phyloP scores from a whole-genome alignment of 179 eudicot species.

The Carnegiea gigantea region DNA sequence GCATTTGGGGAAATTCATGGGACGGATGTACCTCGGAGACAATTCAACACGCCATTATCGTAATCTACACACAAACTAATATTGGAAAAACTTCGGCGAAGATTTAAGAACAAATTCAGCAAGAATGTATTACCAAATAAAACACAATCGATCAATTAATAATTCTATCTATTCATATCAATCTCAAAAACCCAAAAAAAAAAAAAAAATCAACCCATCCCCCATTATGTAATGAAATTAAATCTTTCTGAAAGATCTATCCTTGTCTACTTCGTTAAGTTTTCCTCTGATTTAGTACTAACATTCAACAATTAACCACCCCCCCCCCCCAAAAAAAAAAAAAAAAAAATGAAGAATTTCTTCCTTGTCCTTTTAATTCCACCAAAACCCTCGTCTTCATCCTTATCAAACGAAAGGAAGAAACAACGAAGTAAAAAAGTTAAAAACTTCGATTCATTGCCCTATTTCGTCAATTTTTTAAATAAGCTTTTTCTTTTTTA shows the following conservation, averaged over 20 bases:
- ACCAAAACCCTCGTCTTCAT: conserved; percentile 5
- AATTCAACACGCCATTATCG: no score
- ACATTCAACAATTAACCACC: neutral
- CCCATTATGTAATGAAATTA: neutral
- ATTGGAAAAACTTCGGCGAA: neutral
- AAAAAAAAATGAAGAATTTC: neutral
- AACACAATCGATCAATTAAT: neutral
- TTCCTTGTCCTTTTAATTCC: neutral
- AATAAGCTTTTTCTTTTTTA: neutral
- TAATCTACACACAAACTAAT: no score
- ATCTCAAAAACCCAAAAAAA: neutral
- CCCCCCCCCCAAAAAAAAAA: neutral
- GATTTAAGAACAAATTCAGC: neutral
- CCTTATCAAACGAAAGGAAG: neutral
- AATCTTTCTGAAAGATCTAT: neutral
- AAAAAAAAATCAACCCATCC: neutral
- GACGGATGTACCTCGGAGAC: neutral
- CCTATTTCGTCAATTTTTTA: neutral
- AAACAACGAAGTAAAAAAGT: neutral
- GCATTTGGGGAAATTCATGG: neutral
- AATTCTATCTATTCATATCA: no score
- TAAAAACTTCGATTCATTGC: neutral
- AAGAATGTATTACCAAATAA: no score
- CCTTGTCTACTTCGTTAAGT: neutral
- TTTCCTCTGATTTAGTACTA: neutral